Evolutionary conservation across 169 alveolate species (phyloP), one percentile per base, ranked within the genome.

Genomic region (Plasmodium gonderi): DNA sequence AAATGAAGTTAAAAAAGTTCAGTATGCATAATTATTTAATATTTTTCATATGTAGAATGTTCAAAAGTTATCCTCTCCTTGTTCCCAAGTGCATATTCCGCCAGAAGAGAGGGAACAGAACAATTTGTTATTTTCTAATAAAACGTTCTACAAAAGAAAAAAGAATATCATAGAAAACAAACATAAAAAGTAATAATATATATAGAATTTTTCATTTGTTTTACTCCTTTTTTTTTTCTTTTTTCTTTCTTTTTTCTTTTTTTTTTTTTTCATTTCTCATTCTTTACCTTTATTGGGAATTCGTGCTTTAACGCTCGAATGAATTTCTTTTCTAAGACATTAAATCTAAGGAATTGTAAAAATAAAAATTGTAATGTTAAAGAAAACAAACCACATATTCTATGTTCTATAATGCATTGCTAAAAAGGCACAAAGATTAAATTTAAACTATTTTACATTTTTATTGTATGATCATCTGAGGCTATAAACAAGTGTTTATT

Each of bases 401-500:
- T 60, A 36, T 36, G 9, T 14, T 20, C 38, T 23, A 60, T 36
- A 60, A 29, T 20, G 72, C 26, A 36, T 60, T 60, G 72, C 36
- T 60, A 54, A 40, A 17, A 85, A 85, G 11, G 65, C 42, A 40
- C 64, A 83, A 45, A 72, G 7, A 49, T 68, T 69, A 83, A 83
- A 49, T 31, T 83, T 29, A 45, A 51, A 31, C 45, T 85, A 75
- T 85, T 51, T 2, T 85, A 85, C 92, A 85, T 85, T 85, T 85
- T 85, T 31, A 85, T 51, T 47, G 92, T 85, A 31, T 85, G 76
- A 31, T 85, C 92, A 42, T 85, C 92, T 74, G 92, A 85, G 67
- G 89, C 92, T 85, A 85, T 85, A 75, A 85, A 85, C 79, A 85
- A 85, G 79, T 85, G 68, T 85, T 85, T 85, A 78, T 85, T 75